Evolutionary conservation across 1,139 yeast species (phyloP), one percentile per base, ranked within the genome.

Genomic region (Lizanozyma gosingica): DNA sequence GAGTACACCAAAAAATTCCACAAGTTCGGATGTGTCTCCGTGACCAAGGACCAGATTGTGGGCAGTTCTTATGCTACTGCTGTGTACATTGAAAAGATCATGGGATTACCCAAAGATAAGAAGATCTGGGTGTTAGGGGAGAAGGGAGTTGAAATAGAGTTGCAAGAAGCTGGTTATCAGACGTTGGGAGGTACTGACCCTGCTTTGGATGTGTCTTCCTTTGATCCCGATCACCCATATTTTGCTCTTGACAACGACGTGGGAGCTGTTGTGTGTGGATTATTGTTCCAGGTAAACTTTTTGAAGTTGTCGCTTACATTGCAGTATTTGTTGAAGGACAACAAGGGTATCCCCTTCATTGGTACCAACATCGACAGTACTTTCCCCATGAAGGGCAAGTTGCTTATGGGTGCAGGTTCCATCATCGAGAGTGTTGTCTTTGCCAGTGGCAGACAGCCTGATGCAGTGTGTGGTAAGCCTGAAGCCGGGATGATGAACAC

Each of bases 341-440:
- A 83, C 48, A 80, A 82, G 39, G 68, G 76, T 2, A 70, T 87
- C 4, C 76, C 83, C 34, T 92, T 88, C 58, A 71, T 94, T 48
- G 97, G 97, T 22, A 92, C 98, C n/a, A 92, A 92, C 58, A 83
- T 84, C 38, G 98, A 92, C 58, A 83, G 95, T 1, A 92, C 98
- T 0, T 92, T 80, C 67, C 98, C 98, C 3, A 78, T 84, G 43
- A 82, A 85, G 57, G 96, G 95, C 1, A 72, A 78, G 50, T 73
- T 85, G 40, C 71, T 92, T 40, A 94, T 96, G 18, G 98, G 98
- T 17, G 97, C 98, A 1, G 98, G 98, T 1, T 82, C 97, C 2
- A 78, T 87, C 48, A 83, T 92, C 39, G 86, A 87, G 47, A 73
- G 90, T 0, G 78, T 87, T n/a, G 76, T 84, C 3, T 79, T 65